Conservation (phyloP, 345 rosid species). For the Arabidopsis arenosa region DNA sequence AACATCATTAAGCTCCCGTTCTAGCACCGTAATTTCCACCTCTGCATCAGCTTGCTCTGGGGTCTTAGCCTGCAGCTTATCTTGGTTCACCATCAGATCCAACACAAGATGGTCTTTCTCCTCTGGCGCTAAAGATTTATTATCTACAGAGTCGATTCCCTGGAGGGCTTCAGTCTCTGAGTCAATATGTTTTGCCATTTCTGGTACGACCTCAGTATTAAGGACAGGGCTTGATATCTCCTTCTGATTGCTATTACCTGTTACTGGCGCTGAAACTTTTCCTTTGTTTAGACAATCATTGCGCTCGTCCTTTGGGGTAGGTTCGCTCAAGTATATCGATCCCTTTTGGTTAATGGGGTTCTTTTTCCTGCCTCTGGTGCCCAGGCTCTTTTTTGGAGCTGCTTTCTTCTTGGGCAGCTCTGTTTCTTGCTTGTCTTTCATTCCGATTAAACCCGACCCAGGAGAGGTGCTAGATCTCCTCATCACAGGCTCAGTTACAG, state of each 20-base stretch:
- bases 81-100: conserved; percentile 35
- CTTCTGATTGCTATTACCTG: conserved; percentile 41
- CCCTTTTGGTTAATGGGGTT: conserved; percentile 57
- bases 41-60: conserved; percentile 32
- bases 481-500: conserved; percentile 37
- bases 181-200: conserved; percentile 27
- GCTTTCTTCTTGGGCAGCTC: conserved; percentile 54
- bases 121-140: conserved; percentile 62
- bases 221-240: conserved; percentile 42
- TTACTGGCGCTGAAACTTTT: conserved; percentile 36
- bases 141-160: conserved; percentile 43
- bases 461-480: conserved; percentile 42
- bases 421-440: conserved; percentile 36
- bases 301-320: conserved; percentile 44
- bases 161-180: conserved; percentile 36
- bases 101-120: conserved; percentile 49
- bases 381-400: conserved; percentile 60
- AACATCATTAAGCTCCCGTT: conserved; percentile 28
- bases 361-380: conserved; percentile 57
- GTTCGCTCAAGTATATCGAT: conserved; percentile 57
- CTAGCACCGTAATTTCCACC: conserved; percentile 32
- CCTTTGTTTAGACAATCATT: conserved; percentile 35
- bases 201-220: conserved; percentile 43
- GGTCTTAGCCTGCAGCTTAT: conserved; percentile 41
- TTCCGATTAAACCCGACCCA: conserved; percentile 43